A percentile compares a stretch with the other conserved stretches of the same genome.
Conservation (phyloP, 2,329 filamentous ascomycete species). For the Juglanconis juglandina region DNA sequence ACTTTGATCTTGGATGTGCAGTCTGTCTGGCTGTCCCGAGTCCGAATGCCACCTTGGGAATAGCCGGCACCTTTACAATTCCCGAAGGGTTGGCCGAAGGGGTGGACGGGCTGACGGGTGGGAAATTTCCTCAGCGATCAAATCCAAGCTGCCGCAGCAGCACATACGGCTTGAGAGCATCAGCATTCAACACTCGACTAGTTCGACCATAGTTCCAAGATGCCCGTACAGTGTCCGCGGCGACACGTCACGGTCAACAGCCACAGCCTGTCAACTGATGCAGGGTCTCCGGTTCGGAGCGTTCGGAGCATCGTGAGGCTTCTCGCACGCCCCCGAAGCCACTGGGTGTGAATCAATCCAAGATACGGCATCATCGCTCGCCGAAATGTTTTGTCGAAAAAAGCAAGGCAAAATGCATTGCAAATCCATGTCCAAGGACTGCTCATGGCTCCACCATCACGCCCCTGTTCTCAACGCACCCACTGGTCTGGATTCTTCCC, state of each 20-base stretch:
- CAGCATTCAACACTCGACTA: neutral
- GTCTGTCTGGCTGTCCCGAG: neutral
- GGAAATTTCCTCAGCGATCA: neutral
- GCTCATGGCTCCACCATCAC: constrained; percentile 7
- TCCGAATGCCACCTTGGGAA: neutral
- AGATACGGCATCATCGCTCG: constrained; percentile 2
- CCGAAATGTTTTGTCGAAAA: neutral
- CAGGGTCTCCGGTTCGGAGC: neutral
- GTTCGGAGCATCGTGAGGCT: constrained; percentile 2
- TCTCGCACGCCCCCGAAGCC: constrained; percentile 5
- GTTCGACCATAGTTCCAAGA: neutral
- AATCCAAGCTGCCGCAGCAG: neutral
- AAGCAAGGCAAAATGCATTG: constrained; percentile 2
- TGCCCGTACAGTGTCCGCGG: neutral
- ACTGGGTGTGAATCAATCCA: constrained; percentile 1
- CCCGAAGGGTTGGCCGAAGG: too few relatives aligned
- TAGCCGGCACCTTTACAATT: neutral
- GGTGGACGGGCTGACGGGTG: neutral
- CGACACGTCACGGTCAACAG: neutral
- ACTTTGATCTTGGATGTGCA: neutral
- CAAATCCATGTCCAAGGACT: constrained; percentile 2
- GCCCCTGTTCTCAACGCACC: constrained; percentile 3
- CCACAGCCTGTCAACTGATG: neutral
- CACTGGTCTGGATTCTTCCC: constrained; percentile 6
- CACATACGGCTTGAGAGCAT: neutral